Base-by-base conservation (phyloP, 2,329 filamentous ascomycete genomes). In the Cercospora beticola region DNA sequence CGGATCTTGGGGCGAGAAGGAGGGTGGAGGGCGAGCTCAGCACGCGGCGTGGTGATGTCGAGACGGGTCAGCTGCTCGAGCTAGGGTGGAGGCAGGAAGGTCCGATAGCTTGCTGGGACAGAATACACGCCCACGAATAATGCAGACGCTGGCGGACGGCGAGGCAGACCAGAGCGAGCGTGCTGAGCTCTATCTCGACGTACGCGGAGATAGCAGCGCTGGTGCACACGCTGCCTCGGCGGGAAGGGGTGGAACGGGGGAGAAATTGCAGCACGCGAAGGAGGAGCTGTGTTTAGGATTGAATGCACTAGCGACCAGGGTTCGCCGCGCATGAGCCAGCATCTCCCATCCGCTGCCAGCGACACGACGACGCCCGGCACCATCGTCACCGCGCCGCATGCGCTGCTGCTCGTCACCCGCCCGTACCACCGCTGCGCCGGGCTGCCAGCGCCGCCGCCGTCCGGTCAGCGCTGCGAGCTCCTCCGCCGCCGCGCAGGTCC, bases 1-100 rank as follows among this genome's bases (percentile, higher is more conserved):
- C 54, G 64, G 65, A 73, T 69, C 33, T 43, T 43, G 62, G 43
- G 36, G 62, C 62, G 67, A 65, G 52, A 65, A 66, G 66, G 69
- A 66, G 31, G 43, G 68, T 64, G 62, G 64, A 61, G 58, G 31
- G 61, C 30, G 62, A 46, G 46, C 26, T 36, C 49, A 30, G 18
- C 58, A 54, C 61, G 49, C 61, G 9, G 57, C 54, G 66, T 54
- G 56, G 57, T 46, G 60, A 68, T 68, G 66, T 63, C 61, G 43
- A 52, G 59, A 59, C 30, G 36, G 60, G 64, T 66, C 58, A 66
- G 64, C 64, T 62, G 58, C 40, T 18, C 49, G 54, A 60, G 57
- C 46, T 31, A 59, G 40, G 43, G 64, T 56, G 54, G 64, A 59
- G 56, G 56, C 28, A 33, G 30, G 31, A 58, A 26, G 57, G 64